Percentiles rank a stretch among this genome's conserved stretches.
These are phyloP conservation scores for Pascua sp. DNA, from an alignment of 1,284 basidiomycete genomes.

Conservation along the genomic window DNA sequence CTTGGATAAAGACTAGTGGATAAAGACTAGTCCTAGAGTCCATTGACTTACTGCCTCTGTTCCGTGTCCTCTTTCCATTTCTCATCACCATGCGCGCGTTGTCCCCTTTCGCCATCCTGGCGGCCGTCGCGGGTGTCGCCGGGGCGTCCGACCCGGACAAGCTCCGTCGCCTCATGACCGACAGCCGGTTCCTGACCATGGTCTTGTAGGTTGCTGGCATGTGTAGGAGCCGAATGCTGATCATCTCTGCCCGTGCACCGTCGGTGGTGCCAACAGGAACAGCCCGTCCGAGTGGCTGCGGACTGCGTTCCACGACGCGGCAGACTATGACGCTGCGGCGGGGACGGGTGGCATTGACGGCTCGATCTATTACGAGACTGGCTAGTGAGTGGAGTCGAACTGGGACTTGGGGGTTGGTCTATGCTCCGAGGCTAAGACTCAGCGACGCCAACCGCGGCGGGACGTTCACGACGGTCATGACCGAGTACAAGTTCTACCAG, in stretches of 20 bases:
- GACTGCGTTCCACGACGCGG: constrained; percentile 19
- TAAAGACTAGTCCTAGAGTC: no score
- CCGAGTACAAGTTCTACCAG: constrained; percentile 11
- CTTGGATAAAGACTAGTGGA: no score
- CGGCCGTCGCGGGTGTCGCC: neutral
- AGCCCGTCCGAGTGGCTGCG: constrained; percentile 19
- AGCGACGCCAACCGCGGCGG: constrained; percentile 5
- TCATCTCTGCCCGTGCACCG: constrained; percentile 32
- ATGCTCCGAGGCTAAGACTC: neutral
- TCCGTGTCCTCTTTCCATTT: no score
- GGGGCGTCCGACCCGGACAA: constrained; percentile 3
- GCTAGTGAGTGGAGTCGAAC: neutral
- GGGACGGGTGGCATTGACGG: constrained; percentile 20
- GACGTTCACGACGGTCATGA: constrained; percentile 7
- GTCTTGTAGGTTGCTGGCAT: neutral
- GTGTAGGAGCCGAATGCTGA: neutral
- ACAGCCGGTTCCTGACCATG: constrained; percentile 8
- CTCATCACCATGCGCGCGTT: no score
- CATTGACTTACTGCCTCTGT: no score
- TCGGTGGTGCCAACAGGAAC: constrained; percentile 14
- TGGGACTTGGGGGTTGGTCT: no score
- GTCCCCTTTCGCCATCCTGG: neutral
- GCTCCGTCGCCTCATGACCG: constrained; percentile 12
- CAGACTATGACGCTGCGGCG: constrained; percentile 10
- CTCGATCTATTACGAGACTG: constrained; percentile 16